Percentiles rank a stretch among this genome's conserved stretches.
Conservation (phyloP, 1,139 yeast species). For the Nakaseomyces kungkrabaensis region DNA sequence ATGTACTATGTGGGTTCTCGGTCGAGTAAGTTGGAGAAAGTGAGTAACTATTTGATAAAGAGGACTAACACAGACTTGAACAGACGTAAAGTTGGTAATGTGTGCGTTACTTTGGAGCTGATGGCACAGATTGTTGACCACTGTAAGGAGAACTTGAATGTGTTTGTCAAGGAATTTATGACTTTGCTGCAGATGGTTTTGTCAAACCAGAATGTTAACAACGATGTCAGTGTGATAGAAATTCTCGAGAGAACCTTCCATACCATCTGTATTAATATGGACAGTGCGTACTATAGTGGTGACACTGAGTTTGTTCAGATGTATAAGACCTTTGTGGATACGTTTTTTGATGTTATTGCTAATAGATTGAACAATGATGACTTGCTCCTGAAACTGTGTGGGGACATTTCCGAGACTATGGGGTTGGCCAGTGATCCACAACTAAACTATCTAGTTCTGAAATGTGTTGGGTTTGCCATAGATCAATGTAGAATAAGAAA, state of each 20-base stretch:
- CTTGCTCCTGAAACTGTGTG: conserved; percentile 24
- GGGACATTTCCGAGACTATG: conserved; percentile 23
- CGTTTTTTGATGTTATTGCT: conserved; percentile 20
- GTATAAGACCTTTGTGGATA: conserved; percentile 31
- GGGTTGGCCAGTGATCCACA: conserved; percentile 25
- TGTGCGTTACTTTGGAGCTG: conserved; percentile 71
- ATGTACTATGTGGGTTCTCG: conserved; percentile 89
- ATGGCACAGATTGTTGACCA: conserved; percentile 58
- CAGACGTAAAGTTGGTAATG: conserved; percentile 61
- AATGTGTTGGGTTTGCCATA: conserved; percentile 20
- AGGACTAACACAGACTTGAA: conserved; percentile 56
- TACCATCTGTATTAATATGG: conserved; percentile 52
- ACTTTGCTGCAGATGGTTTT: conserved; percentile 33
- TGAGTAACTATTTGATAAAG: conserved; percentile 56
- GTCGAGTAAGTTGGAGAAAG: conserved; percentile 79
- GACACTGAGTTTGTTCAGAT: conserved; percentile 48
- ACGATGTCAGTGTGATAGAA: conserved; percentile 26
- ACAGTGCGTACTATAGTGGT: conserved; percentile 62
- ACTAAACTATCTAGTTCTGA: conserved; percentile 19
- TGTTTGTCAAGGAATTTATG: conserved; percentile 59
- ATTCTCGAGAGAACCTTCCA: conserved; percentile 29
- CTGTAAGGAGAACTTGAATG: conserved; percentile 75
- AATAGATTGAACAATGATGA: conserved; percentile 24
- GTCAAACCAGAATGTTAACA: conserved; percentile 22
- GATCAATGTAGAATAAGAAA: conserved; percentile 21